Conservation (phyloP, 805 yeast species). For the Cyberlindnera meyerae region DNA sequence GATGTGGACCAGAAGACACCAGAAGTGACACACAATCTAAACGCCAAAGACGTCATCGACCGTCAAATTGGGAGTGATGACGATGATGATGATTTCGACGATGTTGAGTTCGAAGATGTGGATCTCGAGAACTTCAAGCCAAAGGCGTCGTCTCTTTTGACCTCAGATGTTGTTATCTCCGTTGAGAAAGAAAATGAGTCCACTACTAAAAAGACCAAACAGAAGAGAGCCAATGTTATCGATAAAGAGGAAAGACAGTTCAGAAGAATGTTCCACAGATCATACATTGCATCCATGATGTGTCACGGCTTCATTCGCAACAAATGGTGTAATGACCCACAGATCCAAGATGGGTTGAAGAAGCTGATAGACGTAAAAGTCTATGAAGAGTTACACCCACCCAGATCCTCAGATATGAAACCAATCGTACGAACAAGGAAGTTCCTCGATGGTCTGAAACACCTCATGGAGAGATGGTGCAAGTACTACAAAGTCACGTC, state of each 20-base stretch:
- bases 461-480: conserved; percentile 59
- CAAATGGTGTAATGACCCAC: conserved; percentile 59
- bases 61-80: conserved; percentile 36
- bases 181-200: conserved; percentile 17
- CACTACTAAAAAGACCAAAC: conserved; percentile 22
- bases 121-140: conserved; percentile 20
- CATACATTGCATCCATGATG: conserved; percentile 53
- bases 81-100: conserved; percentile 27
- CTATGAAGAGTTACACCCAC: conserved; percentile 47
- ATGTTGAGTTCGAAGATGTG: conserved; percentile 24
- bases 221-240: conserved; percentile 31
- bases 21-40: neutral
- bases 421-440: conserved; percentile 50
- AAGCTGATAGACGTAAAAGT: conserved; percentile 44
- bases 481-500: conserved; percentile 45
- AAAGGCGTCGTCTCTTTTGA: conserved; percentile 17
- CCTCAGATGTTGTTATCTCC: conserved; percentile 15
- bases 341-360: conserved; percentile 37
- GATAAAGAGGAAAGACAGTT: conserved; percentile 49
- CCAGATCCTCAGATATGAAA: conserved; percentile 34
- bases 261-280: conserved; percentile 54
- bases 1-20: conserved; percentile 8
- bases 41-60: conserved; percentile 25
- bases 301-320: conserved; percentile 68
- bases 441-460: conserved; percentile 72